These are phyloP conservation scores for Lyophyllum atratum DNA, from an alignment of 768 basidiomycete species.

Conservation along the genomic window DNA sequence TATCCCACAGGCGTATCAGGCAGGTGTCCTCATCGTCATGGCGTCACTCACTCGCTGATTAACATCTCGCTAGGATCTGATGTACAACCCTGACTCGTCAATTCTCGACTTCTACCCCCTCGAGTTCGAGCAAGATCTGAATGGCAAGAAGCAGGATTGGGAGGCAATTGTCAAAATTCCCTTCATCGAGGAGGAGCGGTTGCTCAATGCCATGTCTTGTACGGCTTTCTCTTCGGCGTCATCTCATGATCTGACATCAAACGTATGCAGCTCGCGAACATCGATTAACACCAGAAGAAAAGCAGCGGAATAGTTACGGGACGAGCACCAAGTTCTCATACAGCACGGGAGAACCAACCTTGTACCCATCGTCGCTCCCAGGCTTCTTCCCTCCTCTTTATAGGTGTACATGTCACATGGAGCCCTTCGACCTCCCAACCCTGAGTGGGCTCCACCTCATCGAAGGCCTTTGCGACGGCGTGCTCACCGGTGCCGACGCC, in stretches of 20 bases:
- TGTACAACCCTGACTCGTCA: conserved; percentile 81
- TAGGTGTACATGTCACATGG: conserved; percentile 78
- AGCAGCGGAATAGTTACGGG: conserved; percentile 72
- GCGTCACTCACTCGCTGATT: neutral
- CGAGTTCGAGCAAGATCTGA: conserved; percentile 91
- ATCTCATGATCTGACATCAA: neutral
- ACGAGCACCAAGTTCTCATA: conserved; percentile 81
- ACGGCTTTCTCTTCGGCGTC: conserved; percentile 25
- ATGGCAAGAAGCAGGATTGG: conserved; percentile 99
- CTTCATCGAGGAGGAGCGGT: conserved; percentile 83
- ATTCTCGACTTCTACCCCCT: conserved; percentile 94
- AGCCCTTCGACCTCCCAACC: conserved; percentile 86
- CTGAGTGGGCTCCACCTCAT: conserved; percentile 84
- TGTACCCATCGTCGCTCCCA: conserved; percentile 90
- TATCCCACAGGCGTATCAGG: conserved; percentile 85
- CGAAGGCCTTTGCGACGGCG: conserved; percentile 86
- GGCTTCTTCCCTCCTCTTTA: conserved; percentile 92
- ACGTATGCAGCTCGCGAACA: conserved; percentile 66
- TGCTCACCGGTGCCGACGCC: conserved; percentile 79
- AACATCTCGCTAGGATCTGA: conserved; percentile 66
- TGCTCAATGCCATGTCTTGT: conserved; percentile 85
- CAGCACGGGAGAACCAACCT: conserved; percentile 58
- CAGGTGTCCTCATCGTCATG: conserved; percentile 27
- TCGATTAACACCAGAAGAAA: conserved; percentile 76
- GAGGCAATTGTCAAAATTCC: conserved; percentile 99